A percentile compares a stretch with the other conserved stretches of the same genome.
Conservation (phyloP, 148 eudicot species). For the Rheum nobile region DNA sequence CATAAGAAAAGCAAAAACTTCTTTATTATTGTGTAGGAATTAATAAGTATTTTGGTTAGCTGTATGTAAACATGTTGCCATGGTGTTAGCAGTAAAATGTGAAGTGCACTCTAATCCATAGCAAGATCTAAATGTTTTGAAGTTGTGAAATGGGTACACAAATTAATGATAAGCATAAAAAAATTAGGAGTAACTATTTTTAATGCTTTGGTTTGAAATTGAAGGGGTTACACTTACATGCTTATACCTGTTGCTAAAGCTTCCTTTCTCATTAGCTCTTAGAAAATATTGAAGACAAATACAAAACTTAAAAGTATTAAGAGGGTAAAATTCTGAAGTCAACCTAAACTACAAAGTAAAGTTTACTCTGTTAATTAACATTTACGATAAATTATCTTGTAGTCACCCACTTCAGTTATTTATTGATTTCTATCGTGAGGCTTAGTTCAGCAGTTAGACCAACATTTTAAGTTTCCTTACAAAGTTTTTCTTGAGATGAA, state of each 20-base stretch:
- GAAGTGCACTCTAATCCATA: not conserved
- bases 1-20: not conserved
- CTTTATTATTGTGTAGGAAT: not conserved
- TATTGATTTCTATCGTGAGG: not conserved
- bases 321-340: not conserved
- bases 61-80: not conserved
- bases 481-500: not conserved
- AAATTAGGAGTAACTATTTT: too few species aligned
- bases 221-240: not conserved
- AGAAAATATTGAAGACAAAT: not conserved
- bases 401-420: not conserved
- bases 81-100: not conserved
- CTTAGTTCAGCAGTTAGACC: not conserved
- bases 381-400: not conserved
- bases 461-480: not conserved
- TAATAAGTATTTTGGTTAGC: not conserved
- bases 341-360: not conserved
- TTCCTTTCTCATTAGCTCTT: not conserved
- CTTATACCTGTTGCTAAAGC: not conserved
- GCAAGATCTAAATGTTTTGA: too few species aligned
- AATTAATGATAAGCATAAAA: not conserved
- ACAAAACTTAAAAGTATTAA: not conserved
- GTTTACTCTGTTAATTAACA: not conserved
- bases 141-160: not conserved
- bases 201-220: too few species aligned